Conservation (phyloP, 2,329 filamentous ascomycete species). For the Ophiostoma himal-ulmi region DNA sequence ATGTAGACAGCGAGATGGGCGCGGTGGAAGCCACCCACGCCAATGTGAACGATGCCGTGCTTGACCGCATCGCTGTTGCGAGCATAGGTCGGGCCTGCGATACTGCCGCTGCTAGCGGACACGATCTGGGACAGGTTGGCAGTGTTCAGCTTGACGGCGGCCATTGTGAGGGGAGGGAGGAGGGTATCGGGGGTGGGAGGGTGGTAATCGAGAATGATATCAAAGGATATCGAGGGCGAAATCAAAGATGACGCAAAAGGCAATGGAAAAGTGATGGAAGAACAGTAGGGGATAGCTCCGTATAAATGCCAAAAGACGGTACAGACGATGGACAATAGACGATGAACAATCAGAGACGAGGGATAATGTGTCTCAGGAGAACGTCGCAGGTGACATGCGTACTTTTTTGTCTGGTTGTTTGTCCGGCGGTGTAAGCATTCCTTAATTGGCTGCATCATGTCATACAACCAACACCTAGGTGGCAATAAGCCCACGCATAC, state of each 20-base stretch:
- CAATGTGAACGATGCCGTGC: constrained; percentile 50
- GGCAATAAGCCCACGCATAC: background rate
- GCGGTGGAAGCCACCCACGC: constrained; percentile 51
- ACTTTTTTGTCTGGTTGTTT: background rate
- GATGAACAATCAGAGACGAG: background rate
- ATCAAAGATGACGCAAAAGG: background rate
- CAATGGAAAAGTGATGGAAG: background rate
- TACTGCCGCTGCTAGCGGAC: constrained; percentile 18
- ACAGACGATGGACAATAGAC: background rate
- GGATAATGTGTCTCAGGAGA: background rate
- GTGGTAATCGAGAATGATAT: background rate
- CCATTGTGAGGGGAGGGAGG: constrained; percentile 12
- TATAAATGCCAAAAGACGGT: background rate
- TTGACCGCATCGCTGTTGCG: constrained; percentile 39
- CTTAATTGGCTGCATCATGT: constrained; percentile 1
- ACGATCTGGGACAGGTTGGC: constrained; percentile 36
- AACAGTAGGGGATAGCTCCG: background rate
- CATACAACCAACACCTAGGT: background rate
- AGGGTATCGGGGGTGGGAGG: background rate
- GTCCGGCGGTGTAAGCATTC: background rate
- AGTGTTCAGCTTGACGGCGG: constrained; percentile 36
- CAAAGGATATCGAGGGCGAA: background rate
- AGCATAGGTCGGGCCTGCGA: constrained; percentile 41
- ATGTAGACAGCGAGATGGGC: constrained; percentile 50
- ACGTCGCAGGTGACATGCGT: background rate